phyloP scores from a whole-genome alignment of 1,284 basidiomycete species.

The Mycosarcoma maydis region DNA sequence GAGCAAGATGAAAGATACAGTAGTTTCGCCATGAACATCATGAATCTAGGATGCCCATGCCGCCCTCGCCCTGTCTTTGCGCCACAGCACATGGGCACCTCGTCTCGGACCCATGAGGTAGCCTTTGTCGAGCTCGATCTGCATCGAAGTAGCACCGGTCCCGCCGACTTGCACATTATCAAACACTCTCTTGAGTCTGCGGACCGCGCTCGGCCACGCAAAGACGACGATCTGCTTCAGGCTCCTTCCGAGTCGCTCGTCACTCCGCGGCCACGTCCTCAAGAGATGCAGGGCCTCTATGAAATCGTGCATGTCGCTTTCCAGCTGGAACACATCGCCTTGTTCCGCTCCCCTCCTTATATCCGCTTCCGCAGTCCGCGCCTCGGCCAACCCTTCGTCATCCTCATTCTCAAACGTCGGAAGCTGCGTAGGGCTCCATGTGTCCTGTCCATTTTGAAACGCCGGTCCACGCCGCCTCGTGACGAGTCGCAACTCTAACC shows the following conservation, averaged over 20 bases:
- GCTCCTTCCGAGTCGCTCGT: conserved; percentile 15
- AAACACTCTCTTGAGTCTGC: conserved; percentile 17
- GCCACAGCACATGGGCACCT: conserved; percentile 43
- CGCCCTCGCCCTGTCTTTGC: conserved; percentile 28
- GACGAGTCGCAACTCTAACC: conserved; percentile 46
- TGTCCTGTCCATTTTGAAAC: conserved; percentile 20
- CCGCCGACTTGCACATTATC: background rate
- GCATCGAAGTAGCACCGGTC: conserved; percentile 5
- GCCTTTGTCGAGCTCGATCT: conserved; percentile 29
- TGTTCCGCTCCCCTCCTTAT: conserved; percentile 3
- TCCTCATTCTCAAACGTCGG: conserved; percentile 20
- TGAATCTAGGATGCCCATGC: conserved; percentile 27
- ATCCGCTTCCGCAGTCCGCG: conserved; percentile 13
- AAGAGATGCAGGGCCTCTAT: conserved; percentile 31
- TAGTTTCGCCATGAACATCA: too few species aligned
- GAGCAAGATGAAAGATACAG: too few species aligned
- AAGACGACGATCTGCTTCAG: conserved; percentile 32
- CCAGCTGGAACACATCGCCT: conserved; percentile 25
- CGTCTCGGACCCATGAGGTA: conserved; percentile 42
- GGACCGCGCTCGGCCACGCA: conserved; percentile 38
- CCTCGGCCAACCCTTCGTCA: conserved; percentile 5
- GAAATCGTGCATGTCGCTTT: conserved; percentile 41
- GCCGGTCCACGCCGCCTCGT: conserved; percentile 26
- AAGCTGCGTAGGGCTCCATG: conserved; percentile 28
- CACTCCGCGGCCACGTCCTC: conserved; percentile 25